Evolutionary conservation across 108 stramenopile species (phyloP).

Genomic region (Discostella stelligeroides): DNA sequence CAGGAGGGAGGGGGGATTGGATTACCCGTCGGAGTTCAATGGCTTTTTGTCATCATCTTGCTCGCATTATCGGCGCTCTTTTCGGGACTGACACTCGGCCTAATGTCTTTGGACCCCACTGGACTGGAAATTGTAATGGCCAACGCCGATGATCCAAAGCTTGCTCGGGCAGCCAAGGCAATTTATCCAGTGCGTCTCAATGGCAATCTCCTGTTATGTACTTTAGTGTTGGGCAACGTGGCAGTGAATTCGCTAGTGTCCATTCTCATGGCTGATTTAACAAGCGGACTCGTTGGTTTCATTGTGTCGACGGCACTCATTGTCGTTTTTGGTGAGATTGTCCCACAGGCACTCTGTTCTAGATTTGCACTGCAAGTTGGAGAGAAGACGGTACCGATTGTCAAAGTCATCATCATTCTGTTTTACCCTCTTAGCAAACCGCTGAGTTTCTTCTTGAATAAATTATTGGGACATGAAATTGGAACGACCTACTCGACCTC

Average conservation of each 20-base stretch:
- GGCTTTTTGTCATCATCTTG: constrained; percentile 62
- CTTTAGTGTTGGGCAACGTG: constrained; percentile 96
- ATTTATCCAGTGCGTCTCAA: constrained; percentile 90
- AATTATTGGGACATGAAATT: constrained; percentile 87
- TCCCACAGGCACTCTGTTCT: constrained; percentile 95
- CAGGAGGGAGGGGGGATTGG: neutral
- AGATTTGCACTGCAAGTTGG: constrained; percentile 93
- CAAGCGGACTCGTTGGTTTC: constrained; percentile 89
- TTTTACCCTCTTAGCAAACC: constrained; percentile 83
- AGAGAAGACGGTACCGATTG: constrained; percentile 79
- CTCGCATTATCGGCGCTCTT: constrained; percentile 84
- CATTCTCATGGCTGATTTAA: constrained; percentile 90
- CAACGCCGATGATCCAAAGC: constrained; percentile 62
- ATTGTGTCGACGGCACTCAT: constrained; percentile 85
- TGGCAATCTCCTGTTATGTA: constrained; percentile 97
- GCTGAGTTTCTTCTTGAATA: constrained; percentile 70
- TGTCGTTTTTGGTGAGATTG: constrained; percentile 97
- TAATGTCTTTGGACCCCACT: constrained; percentile 94
- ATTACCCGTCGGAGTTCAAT: constrained; percentile 61
- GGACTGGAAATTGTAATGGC: constrained; percentile 97
- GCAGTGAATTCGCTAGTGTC: constrained; percentile 94
- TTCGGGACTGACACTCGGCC: constrained; percentile 92
- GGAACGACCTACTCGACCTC: constrained; percentile 88
- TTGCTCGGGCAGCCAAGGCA: constrained; percentile 62
- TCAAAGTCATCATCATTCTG: constrained; percentile 81